Percentiles rank a stretch among this genome's conserved stretches.
phyloP scores from a whole-genome alignment of 2,329 filamentous ascomycete species.

The Simplicillium aogashimaense region DNA sequence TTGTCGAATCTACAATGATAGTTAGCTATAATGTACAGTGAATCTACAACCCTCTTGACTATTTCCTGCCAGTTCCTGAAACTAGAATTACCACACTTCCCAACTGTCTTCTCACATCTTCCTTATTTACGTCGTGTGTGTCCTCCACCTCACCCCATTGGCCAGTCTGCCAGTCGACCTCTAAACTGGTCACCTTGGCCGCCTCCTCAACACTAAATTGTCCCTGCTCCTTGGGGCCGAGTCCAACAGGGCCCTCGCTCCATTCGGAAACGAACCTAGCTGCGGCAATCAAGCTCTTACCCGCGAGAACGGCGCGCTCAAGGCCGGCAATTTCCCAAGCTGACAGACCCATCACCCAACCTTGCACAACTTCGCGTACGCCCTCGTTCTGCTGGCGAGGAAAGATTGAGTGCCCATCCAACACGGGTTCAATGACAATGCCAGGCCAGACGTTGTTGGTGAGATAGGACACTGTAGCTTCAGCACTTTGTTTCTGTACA shows the following conservation, averaged over 20 bases:
- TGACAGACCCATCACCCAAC: slow-evolving; percentile 65
- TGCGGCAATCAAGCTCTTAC: slow-evolving; percentile 76
- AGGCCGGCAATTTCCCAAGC: slow-evolving; percentile 79
- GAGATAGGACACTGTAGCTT: slow-evolving; percentile 63
- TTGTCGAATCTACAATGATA: background rate
- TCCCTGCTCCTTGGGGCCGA: slow-evolving; percentile 25
- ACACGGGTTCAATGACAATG: slow-evolving; percentile 64
- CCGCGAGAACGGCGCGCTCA: slow-evolving; percentile 73
- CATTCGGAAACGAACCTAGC: slow-evolving; percentile 75
- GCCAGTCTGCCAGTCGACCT: slow-evolving; percentile 82
- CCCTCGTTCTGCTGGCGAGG: slow-evolving; percentile 62
- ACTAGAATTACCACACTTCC: slow-evolving; percentile 81
- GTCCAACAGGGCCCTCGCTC: slow-evolving; percentile 60
- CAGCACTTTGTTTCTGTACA: slow-evolving; percentile 59
- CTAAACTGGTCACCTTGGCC: slow-evolving; percentile 64
- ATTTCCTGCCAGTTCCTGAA: slow-evolving; percentile 38
- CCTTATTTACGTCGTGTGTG: slow-evolving; percentile 91
- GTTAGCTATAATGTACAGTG: background rate
- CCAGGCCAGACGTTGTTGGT: slow-evolving; percentile 74
- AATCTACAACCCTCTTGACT: background rate
- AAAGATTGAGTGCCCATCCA: slow-evolving; percentile 69
- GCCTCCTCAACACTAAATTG: slow-evolving; percentile 73
- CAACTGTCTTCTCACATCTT: slow-evolving; percentile 79
- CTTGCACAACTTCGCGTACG: slow-evolving; percentile 66
- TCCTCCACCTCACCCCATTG: slow-evolving; percentile 98